Evolutionary conservation across 495 filamentous ascomycete species (phyloP).

Genomic region (Daldinia vernicosa): DNA sequence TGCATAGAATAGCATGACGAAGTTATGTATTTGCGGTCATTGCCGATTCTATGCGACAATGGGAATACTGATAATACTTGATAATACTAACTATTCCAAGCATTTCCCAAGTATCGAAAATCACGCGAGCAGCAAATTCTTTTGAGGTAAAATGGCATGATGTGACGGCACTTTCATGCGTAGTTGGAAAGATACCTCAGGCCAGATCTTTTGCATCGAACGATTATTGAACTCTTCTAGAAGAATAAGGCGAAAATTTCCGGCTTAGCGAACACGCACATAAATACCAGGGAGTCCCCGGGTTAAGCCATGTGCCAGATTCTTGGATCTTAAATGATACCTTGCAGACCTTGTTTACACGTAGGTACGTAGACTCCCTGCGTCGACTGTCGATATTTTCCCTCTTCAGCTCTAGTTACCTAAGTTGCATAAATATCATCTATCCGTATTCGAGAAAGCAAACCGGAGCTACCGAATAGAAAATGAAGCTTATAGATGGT

Average conservation of each 20-base stretch:
- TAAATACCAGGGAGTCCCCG: slow-evolving; percentile 17
- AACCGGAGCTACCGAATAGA: background rate
- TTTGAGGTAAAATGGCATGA: slow-evolving; percentile 35
- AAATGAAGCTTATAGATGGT: background rate
- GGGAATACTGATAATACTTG: background rate
- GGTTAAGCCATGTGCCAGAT: slow-evolving; percentile 19
- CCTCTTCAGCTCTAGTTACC: background rate
- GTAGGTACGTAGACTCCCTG: background rate
- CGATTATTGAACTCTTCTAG: slow-evolving; percentile 32
- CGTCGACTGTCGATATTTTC: background rate
- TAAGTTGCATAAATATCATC: background rate
- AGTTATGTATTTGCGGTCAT: slow-evolving; percentile 16
- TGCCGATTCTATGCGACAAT: slow-evolving; percentile 15
- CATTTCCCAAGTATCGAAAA: slow-evolving; percentile 1
- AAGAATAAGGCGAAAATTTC: slow-evolving; percentile 29
- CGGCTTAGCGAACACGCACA: slow-evolving; percentile 24
- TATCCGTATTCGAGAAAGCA: slow-evolving; percentile 8
- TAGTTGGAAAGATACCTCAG: slow-evolving; percentile 22
- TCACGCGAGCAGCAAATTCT: slow-evolving; percentile 19
- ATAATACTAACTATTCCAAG: background rate
- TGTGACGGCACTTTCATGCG: slow-evolving; percentile 38
- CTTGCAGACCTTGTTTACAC: background rate
- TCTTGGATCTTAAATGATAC: slow-evolving; percentile 24
- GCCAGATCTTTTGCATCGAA: slow-evolving; percentile 33
- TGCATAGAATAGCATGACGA: slow-evolving; percentile 17